Percentiles rank a stretch among this genome's conserved stretches.
These are phyloP conservation scores for Dysphania ambrosioides DNA, from an alignment of 148 eudicot genomes.

Conservation along the genomic window DNA sequence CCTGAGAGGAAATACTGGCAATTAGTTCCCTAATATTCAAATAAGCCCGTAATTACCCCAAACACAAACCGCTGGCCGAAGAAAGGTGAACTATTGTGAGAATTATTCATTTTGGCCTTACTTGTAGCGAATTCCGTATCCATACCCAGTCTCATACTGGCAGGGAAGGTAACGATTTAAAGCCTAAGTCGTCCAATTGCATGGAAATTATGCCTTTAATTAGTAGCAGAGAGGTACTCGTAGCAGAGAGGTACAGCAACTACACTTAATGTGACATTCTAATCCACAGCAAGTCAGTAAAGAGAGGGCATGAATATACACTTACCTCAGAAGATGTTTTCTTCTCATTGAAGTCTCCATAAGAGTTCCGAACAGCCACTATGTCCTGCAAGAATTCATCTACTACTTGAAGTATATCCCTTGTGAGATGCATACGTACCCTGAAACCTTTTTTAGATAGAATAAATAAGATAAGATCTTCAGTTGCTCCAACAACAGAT, in stretches of 20 bases:
- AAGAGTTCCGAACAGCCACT: constrained; percentile 33
- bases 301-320: constrained; percentile 13
- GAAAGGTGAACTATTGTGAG: too few species aligned
- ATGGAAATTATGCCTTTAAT: not conserved
- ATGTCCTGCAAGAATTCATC: constrained; percentile 67
- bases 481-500: constrained; percentile 86
- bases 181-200: not conserved
- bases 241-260: not conserved
- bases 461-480: constrained; percentile 79
- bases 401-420: constrained; percentile 73
- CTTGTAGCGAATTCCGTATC: too few species aligned
- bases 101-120: too few species aligned
- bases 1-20: not conserved
- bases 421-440: constrained; percentile 68
- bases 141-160: too few species aligned
- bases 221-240: not conserved
- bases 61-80: too few species aligned
- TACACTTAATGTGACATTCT: not conserved
- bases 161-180: too few species aligned
- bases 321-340: constrained; percentile 54
- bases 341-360: constrained; percentile 28
- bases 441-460: constrained; percentile 77
- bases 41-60: not conserved
- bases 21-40: not conserved
- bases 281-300: constrained; percentile 1